These are phyloP conservation scores for Exophiala bonariae DNA, from an alignment of 2,329 filamentous ascomycete genomes.

Conservation along the genomic window DNA sequence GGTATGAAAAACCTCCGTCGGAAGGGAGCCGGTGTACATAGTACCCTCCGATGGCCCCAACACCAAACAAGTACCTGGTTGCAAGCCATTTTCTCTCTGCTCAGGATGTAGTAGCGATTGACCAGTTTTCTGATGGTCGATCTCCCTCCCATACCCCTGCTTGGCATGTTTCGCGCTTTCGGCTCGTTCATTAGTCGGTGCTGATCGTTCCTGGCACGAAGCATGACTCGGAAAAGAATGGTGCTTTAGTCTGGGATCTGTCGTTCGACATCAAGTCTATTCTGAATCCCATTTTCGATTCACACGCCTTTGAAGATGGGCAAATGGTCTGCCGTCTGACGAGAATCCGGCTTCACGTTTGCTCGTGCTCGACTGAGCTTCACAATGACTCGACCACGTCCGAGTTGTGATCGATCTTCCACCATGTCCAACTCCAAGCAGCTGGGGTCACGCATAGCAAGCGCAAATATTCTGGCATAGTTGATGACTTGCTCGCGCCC, in stretches of 20 bases:
- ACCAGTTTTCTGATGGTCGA: too few species aligned
- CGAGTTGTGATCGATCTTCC: slow-evolving; percentile 23
- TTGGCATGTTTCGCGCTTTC: background rate
- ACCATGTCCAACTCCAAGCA: slow-evolving; percentile 10
- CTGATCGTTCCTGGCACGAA: too few species aligned
- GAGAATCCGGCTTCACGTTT: background rate
- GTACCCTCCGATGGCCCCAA: too few species aligned
- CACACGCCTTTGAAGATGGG: background rate
- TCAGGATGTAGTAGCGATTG: too few species aligned
- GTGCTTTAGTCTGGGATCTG: too few species aligned
- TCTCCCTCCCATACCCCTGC: too few species aligned
- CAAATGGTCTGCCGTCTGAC: slow-evolving; percentile 3
- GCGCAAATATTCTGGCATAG: slow-evolving; percentile 21
- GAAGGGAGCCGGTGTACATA: too few species aligned
- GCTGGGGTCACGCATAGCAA: slow-evolving; percentile 15
- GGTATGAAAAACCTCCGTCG: too few species aligned
- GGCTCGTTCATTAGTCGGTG: background rate
- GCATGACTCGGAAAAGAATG: background rate
- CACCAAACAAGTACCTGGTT: too few species aligned
- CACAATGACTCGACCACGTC: slow-evolving; percentile 21
- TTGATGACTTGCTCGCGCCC: slow-evolving; percentile 19
- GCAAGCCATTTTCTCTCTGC: too few species aligned
- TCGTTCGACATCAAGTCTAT: too few species aligned
- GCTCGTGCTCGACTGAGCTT: slow-evolving; percentile 7
- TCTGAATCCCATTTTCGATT: background rate